phyloP scores from a whole-genome alignment of 2,329 filamentous ascomycete species.

The Aspergillus niger region DNA sequence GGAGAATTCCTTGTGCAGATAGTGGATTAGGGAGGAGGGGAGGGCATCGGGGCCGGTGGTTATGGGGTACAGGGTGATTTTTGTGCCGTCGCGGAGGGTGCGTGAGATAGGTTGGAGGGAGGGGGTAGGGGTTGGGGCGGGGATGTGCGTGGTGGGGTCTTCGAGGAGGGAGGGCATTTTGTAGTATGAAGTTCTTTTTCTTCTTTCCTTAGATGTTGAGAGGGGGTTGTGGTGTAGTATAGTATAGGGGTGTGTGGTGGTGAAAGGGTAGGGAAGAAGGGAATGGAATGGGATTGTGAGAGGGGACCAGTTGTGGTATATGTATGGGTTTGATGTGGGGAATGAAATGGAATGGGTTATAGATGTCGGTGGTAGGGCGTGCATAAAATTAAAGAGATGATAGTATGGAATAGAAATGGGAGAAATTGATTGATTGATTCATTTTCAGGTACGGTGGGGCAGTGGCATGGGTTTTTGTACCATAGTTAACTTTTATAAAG shows the following conservation, averaged over 20 bases:
- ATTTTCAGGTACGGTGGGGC: neutral
- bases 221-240: neutral
- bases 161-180: slow-evolving; percentile 41
- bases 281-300: neutral
- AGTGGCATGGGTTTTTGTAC: neutral
- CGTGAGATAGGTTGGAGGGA: slow-evolving; percentile 26
- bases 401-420: neutral
- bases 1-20: slow-evolving; percentile 37
- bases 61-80: slow-evolving; percentile 35
- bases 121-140: slow-evolving; percentile 27
- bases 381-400: neutral
- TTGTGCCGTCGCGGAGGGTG: slow-evolving; percentile 27
- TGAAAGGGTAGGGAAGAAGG: neutral
- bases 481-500: neutral
- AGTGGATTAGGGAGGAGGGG: slow-evolving; percentile 27
- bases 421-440: neutral
- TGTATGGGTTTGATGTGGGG: neutral
- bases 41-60: slow-evolving; percentile 24
- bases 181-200: slow-evolving; percentile 7
- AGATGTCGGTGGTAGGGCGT: slow-evolving; percentile 24
- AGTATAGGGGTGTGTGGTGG: too few species aligned
- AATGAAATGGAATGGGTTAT: neutral
- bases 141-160: slow-evolving; percentile 34
- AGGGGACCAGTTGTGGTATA: neutral
- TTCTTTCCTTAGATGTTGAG: neutral